Evolutionary conservation across 2,329 filamentous ascomycete species (phyloP).

Genomic region (Fusarium coffeatum): DNA sequence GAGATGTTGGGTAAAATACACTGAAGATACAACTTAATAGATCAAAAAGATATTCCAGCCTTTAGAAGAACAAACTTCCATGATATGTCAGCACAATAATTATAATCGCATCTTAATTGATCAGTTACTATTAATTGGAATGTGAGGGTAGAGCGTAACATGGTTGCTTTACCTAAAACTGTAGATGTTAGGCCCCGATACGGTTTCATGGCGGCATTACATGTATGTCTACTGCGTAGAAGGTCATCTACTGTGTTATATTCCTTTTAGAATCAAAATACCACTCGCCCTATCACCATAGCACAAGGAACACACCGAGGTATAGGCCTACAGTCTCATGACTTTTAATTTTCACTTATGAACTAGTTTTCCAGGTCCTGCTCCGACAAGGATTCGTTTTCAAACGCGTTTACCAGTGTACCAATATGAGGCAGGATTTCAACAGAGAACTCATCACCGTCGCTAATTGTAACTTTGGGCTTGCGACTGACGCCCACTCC

Average conservation of each 20-base stretch:
- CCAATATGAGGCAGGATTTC: conserved; percentile 57
- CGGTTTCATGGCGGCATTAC: not conserved
- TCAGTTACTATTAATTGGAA: not conserved
- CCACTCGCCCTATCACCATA: not conserved
- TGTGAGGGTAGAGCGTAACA: not conserved
- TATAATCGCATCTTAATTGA: not conserved
- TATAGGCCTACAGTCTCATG: not conserved
- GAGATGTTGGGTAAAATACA: not conserved
- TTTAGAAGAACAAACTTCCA: not conserved
- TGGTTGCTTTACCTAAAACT: not conserved
- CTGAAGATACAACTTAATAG: not conserved
- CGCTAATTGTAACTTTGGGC: conserved; percentile 52
- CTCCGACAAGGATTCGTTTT: conserved; percentile 4
- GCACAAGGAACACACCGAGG: not conserved
- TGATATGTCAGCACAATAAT: not conserved
- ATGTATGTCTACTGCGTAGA: not conserved
- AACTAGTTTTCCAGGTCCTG: not conserved
- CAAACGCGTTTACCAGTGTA: conserved; percentile 51
- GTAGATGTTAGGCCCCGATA: not conserved
- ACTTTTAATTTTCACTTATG: not conserved
- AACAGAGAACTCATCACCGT: conserved; percentile 57
- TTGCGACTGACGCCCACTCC: conserved; percentile 54
- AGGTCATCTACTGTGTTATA: not conserved
- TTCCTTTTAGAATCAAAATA: not conserved
- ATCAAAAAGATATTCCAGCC: not conserved